Base-by-base conservation (phyloP, 2,329 filamentous ascomycete genomes). In the Pseudogymnoascus sp. region DNA sequence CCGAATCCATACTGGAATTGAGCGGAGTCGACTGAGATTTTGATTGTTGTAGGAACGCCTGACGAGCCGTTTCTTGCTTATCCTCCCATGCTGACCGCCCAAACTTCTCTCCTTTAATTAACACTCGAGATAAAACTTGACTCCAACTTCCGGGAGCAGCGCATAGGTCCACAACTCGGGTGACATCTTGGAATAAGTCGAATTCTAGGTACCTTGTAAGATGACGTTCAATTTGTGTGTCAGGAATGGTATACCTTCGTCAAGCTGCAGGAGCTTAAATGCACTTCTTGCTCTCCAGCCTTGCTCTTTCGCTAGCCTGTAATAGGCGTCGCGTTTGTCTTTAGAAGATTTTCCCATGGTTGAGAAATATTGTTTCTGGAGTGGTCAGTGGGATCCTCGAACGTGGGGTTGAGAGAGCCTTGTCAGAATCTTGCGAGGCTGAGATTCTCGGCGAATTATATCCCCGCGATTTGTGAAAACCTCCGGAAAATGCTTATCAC, bases 251-350 rank as follows among this genome's bases (percentile, higher is more conserved):
- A 37, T 67, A 85, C 84, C 84, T 77, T 87, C 91, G 73, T 99
- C 92, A 22, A 99, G 85, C 74, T 99, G 94, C 11, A 99, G 85
- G 22, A 99, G 84, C 76, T 99, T 99, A 79, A 97, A 99, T 7
- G 94, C 94, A 67, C 91, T 96, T 62, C 94, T 84, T 28, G 94
- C 94, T 35, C 94, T 89, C 93, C 94, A 99, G 65, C 95, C 95
- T 79, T 99, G 94, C 75, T 99, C 94, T 77, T 99, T 99, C 16
- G 94, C 94, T 7, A 99, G 88, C 60, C 94, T 85, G 72, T 99
- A 99, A 77, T 99, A 99, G 50, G 92, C 92, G 74, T 99, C 94
- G 60, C 94, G 89, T 77, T 99, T 99, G 72, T 99, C 94, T 75
- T 99, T 99, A 57, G 93, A 97, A 1, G 94, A 96, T 74, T 97